Evolutionary conservation across 2,329 filamentous ascomycete genomes (phyloP).

Genomic region (Phoma herbarum): DNA sequence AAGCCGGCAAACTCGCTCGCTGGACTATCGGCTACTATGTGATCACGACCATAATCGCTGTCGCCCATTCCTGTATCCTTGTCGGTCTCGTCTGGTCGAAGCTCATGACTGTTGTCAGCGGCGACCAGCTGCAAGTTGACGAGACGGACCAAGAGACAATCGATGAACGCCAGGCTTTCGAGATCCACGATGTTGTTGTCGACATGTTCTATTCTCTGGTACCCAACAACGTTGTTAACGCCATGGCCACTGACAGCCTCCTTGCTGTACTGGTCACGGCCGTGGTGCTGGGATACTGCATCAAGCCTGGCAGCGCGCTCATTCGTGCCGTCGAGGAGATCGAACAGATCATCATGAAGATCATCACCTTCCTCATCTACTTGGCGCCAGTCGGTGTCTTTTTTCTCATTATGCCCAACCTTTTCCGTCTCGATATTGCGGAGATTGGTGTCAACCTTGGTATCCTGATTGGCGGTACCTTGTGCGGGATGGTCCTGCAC

Average conservation of each 20-base stretch:
- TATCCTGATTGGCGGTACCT: slow-evolving; percentile 58
- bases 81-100: slow-evolving; percentile 59
- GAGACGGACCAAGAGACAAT: slow-evolving; percentile 47
- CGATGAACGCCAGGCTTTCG: slow-evolving; percentile 46
- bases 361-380: slow-evolving; percentile 61
- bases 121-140: slow-evolving; percentile 42
- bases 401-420: slow-evolving; percentile 62
- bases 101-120: slow-evolving; percentile 54
- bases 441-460: slow-evolving; percentile 61
- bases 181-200: slow-evolving; percentile 57
- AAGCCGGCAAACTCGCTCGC: slow-evolving; percentile 53
- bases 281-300: slow-evolving; percentile 58
- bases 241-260: slow-evolving; percentile 58
- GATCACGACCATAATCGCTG: slow-evolving; percentile 60
- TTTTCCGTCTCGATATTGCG: slow-evolving; percentile 59
- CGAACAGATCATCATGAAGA: slow-evolving; percentile 57
- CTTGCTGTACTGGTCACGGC: slow-evolving; percentile 59
- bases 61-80: slow-evolving; percentile 58
- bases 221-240: slow-evolving; percentile 59
- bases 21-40: slow-evolving; percentile 63
- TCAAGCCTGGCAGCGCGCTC: slow-evolving; percentile 55
- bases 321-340: slow-evolving; percentile 58
- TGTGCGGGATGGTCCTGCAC: slow-evolving; percentile 59
- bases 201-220: slow-evolving; percentile 61
- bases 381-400: slow-evolving; percentile 63